Evolutionary conservation across 2,329 filamentous ascomycete species (phyloP).

Genomic region (Diaporthe ilicicola): DNA sequence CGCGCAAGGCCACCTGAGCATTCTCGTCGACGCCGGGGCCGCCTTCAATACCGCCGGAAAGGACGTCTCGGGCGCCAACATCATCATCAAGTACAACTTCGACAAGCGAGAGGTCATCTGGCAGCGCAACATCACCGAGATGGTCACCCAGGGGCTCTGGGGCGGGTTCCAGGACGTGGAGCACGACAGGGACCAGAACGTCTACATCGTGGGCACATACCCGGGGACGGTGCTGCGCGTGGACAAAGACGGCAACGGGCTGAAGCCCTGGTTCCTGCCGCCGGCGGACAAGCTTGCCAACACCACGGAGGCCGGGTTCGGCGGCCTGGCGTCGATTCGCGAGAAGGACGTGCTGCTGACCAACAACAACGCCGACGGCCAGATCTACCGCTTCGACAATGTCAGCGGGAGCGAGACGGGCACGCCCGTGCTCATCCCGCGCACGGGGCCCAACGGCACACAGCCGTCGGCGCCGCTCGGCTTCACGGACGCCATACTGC

Average conservation of each 20-base stretch:
- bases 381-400: conserved; percentile 46
- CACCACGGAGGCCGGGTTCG: conserved; percentile 41
- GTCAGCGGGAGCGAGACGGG: conserved; percentile 37
- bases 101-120: conserved; percentile 39
- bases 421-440: conserved; percentile 37
- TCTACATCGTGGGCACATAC: conserved; percentile 49
- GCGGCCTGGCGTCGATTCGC: conserved; percentile 40
- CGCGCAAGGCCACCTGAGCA: conserved; percentile 40
- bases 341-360: conserved; percentile 41
- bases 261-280: conserved; percentile 45
- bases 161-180: conserved; percentile 51
- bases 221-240: conserved; percentile 48
- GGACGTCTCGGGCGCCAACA: conserved; percentile 47
- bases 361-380: conserved; percentile 42
- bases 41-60: conserved; percentile 46
- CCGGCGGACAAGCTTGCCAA: conserved; percentile 33
- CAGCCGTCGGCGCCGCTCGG: conserved; percentile 40
- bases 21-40: conserved; percentile 46
- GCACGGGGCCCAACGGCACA: conserved; percentile 32
- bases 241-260: conserved; percentile 40
- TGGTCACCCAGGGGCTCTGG: conserved; percentile 40
- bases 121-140: conserved; percentile 43
- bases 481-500: conserved; percentile 37
- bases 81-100: conserved; percentile 47
- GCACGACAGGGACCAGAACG: conserved; percentile 45